Percentiles rank a stretch among this genome's conserved stretches.
Evolutionary conservation across 805 yeast species (phyloP).

Genomic region (Candida endomychidarum): DNA sequence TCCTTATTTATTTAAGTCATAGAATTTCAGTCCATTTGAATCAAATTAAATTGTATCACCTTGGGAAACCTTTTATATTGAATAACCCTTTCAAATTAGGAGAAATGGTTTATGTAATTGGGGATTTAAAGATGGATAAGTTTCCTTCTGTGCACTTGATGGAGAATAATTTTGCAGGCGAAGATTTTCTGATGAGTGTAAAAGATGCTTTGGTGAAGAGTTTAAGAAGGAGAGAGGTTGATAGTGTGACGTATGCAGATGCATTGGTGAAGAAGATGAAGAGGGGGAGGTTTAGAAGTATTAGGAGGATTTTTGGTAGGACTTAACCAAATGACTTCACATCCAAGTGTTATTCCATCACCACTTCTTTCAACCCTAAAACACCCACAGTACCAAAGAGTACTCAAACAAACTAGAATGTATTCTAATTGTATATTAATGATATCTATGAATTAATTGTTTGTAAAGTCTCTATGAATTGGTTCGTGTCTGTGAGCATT

Average conservation of each 20-base stretch:
- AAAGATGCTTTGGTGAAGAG: neutral
- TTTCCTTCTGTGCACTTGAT: constrained; percentile 15
- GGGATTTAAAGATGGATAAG: constrained; percentile 10
- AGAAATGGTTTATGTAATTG: constrained; percentile 1
- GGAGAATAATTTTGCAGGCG: neutral
- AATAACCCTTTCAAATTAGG: constrained; percentile 4
- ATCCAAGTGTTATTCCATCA: too few relatives aligned
- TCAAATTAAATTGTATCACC: constrained; percentile 13
- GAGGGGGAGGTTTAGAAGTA: neutral
- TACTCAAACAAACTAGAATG: too few relatives aligned
- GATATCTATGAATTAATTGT: too few relatives aligned
- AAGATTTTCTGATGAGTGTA: neutral
- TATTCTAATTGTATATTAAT: too few relatives aligned
- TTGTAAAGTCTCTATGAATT: too few relatives aligned
- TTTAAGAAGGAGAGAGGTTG: neutral
- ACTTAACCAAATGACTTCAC: too few relatives aligned
- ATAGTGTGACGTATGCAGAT: constrained; percentile 14
- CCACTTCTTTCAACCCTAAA: too few relatives aligned
- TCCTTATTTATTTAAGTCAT: constrained; percentile 11
- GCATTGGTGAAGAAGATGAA: constrained; percentile 9
- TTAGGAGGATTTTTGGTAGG: too few relatives aligned
- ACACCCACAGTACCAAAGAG: neutral
- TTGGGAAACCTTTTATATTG: constrained; percentile 13
- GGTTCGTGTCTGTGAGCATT: too few relatives aligned
- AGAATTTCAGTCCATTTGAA: neutral